Percentiles rank a stretch among this genome's conserved stretches.
These are phyloP conservation scores for Pseudevernia furfuracea DNA, from an alignment of 495 filamentous ascomycete species.

Conservation along the genomic window DNA sequence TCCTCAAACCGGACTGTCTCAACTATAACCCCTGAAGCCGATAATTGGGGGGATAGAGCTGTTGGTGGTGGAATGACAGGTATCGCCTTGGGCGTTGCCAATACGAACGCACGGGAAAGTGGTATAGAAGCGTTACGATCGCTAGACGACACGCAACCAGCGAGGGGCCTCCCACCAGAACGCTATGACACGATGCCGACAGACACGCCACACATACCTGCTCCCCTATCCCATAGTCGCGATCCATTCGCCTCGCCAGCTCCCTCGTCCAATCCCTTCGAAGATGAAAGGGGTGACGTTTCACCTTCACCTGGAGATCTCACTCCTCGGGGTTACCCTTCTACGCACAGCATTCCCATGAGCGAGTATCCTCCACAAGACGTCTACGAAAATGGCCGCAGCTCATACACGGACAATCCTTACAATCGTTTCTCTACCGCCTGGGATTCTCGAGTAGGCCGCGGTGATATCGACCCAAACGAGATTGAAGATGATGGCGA, in stretches of 20 bases:
- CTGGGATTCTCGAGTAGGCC: constrained; percentile 43
- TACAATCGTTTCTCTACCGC: constrained; percentile 56
- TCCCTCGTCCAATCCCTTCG: constrained; percentile 28
- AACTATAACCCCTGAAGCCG: constrained; percentile 61
- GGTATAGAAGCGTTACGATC: constrained; percentile 59
- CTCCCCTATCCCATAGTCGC: constrained; percentile 28
- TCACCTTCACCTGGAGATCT: constrained; percentile 35
- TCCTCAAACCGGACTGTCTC: constrained; percentile 36
- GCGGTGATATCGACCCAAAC: constrained; percentile 61
- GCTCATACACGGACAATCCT: constrained; percentile 42
- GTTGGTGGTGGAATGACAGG: constrained; percentile 71
- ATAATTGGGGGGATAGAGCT: constrained; percentile 65
- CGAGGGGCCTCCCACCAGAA: constrained; percentile 38
- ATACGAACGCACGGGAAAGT: constrained; percentile 62
- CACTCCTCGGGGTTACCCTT: constrained; percentile 32
- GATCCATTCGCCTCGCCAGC: constrained; percentile 38
- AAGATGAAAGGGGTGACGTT: constrained; percentile 26
- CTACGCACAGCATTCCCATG: constrained; percentile 30
- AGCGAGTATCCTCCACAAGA: constrained; percentile 30
- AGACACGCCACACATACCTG: constrained; percentile 41
- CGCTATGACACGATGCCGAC: constrained; percentile 40
- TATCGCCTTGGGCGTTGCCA: constrained; percentile 66
- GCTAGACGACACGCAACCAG: constrained; percentile 35
- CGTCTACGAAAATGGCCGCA: constrained; percentile 30
- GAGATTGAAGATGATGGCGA: constrained; percentile 81